Evolutionary conservation across 202 grass and related monocot genomes (phyloP).

Genomic region (Hordeum pubiflorum): DNA sequence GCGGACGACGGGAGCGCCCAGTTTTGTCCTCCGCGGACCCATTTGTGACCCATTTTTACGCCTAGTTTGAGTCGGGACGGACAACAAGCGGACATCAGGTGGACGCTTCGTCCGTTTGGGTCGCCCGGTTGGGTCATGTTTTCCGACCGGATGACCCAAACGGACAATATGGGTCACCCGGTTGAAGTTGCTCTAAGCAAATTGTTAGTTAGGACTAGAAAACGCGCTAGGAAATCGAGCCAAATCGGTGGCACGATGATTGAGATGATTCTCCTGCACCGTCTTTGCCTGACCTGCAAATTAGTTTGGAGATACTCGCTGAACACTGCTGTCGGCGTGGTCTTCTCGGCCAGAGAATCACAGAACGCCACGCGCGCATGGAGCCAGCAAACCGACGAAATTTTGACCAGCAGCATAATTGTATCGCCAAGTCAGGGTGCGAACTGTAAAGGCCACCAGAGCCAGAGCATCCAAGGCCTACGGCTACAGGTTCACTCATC

Average conservation of each 20-base stretch:
- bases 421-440: background rate
- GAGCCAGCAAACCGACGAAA: background rate
- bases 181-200: background rate
- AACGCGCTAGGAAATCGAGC: background rate
- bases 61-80: no score
- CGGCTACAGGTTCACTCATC: no score
- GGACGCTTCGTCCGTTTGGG: no score
- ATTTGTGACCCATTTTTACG: no score
- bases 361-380: no score
- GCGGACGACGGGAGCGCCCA: no score
- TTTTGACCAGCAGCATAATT: background rate
- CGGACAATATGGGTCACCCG: no score
- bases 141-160: no score
- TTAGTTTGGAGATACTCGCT: background rate
- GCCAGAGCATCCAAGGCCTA: constrained; percentile 23
- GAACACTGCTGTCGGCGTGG: background rate
- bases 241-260: background rate
- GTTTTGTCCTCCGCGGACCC: no score
- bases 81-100: no score
- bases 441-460: background rate
- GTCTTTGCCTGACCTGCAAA: no score
- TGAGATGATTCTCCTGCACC: background rate
- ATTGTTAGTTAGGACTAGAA: background rate
- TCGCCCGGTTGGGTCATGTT: no score
- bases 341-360: background rate